Evolutionary conservation across 2,329 filamentous ascomycete genomes (phyloP).

Genomic region (Chalaropsis thielavioides): DNA sequence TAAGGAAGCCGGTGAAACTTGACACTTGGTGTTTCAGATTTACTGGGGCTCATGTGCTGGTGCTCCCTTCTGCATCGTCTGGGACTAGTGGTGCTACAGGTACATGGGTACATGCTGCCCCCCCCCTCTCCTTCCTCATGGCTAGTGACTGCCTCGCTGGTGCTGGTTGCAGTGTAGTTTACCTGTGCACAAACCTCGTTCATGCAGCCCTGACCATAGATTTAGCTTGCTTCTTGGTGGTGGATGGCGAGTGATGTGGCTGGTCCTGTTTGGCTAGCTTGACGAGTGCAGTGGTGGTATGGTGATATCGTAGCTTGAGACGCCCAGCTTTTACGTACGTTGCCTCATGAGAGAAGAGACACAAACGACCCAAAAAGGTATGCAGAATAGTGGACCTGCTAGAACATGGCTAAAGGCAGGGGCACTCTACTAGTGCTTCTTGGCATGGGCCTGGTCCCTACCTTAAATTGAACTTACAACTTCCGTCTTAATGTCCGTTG

Average conservation of each 20-base stretch:
- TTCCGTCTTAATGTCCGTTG: background rate
- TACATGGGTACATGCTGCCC: background rate
- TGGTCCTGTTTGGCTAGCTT: background rate
- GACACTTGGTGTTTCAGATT: constrained; percentile 9
- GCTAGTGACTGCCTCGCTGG: too few species aligned
- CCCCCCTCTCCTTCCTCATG: too few species aligned
- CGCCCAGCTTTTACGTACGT: background rate
- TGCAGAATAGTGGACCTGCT: background rate
- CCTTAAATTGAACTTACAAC: background rate
- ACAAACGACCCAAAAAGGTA: background rate
- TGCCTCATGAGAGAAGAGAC: background rate
- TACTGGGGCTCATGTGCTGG: background rate
- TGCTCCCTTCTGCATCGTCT: background rate
- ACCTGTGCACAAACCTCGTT: background rate
- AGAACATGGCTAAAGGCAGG: background rate
- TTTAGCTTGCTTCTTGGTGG: background rate
- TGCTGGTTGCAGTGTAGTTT: constrained; percentile 1
- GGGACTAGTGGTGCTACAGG: background rate
- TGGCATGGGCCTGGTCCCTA: background rate
- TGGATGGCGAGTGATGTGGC: too few species aligned
- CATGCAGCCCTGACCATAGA: background rate
- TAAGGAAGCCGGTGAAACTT: constrained; percentile 3
- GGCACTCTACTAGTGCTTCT: background rate
- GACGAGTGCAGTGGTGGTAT: background rate
- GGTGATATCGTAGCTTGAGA: background rate